Percentiles rank a stretch among this genome's conserved stretches.
Evolutionary conservation across 768 basidiomycete genomes (phyloP).

Genomic region (Suillus bovinus): DNA sequence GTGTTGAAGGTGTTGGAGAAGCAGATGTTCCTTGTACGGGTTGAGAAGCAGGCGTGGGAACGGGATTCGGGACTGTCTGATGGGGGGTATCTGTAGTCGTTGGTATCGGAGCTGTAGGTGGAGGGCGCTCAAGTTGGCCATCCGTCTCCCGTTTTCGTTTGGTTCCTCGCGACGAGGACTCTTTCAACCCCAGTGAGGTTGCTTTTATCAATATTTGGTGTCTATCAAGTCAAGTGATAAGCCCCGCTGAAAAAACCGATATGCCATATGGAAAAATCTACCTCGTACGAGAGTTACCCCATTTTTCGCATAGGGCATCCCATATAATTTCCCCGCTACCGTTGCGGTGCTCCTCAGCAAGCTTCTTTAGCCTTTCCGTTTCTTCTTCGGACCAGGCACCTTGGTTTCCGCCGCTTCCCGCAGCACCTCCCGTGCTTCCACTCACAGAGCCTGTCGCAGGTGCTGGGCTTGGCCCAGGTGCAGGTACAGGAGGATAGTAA

Average conservation of each 20-base stretch:
- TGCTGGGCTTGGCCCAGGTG: constrained; percentile 25
- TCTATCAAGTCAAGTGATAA: constrained; percentile 36
- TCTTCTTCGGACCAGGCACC: constrained; percentile 83
- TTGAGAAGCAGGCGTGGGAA: constrained; percentile 27
- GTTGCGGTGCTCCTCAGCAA: constrained; percentile 68
- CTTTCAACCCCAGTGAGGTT: constrained; percentile 75
- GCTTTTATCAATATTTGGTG: constrained; percentile 86
- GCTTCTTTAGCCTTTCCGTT: constrained; percentile 60
- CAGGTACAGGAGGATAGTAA: constrained; percentile 32
- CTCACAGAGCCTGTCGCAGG: constrained; percentile 27
- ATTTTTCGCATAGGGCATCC: constrained; percentile 75
- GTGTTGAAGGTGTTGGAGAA: constrained; percentile 36
- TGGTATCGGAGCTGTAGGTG: constrained; percentile 22
- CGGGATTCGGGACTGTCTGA: constrained; percentile 33
- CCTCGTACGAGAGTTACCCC: constrained; percentile 76
- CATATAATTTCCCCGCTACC: constrained; percentile 59
- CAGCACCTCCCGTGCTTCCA: constrained; percentile 17
- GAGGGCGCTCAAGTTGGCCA: constrained; percentile 30
- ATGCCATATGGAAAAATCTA: constrained; percentile 30
- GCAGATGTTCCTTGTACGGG: constrained; percentile 29
- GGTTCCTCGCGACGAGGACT: constrained; percentile 62
- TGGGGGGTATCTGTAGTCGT: constrained; percentile 20
- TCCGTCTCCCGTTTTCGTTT: constrained; percentile 59
- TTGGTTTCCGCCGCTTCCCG: constrained; percentile 48
- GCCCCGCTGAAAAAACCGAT: not conserved